Conservation (phyloP, 805 yeast genomes). For the Cephaloascus albidus region DNA sequence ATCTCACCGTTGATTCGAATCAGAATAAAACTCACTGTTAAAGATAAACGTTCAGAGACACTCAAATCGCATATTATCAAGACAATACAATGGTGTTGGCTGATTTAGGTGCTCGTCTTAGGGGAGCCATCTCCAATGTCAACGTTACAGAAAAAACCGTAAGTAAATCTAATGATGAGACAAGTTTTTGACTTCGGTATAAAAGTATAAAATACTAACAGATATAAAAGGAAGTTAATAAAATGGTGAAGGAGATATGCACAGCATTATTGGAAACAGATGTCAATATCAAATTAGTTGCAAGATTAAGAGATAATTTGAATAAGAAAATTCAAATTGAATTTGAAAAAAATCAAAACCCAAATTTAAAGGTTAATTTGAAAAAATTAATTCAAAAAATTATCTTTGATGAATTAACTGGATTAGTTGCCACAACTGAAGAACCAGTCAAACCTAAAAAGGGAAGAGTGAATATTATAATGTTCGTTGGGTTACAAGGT, state of each 20-base stretch:
- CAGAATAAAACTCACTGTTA: no score
- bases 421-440: conserved; percentile 64
- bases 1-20: no score
- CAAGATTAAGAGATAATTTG: conserved; percentile 59
- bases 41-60: no score
- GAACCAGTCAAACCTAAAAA: conserved; percentile 77
- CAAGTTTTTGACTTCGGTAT: no score
- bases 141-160: conserved; percentile 12
- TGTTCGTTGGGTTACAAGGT: conserved; percentile 98
- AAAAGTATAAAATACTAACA: no score
- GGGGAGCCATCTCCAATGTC: conserved; percentile 32
- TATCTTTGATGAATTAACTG: conserved; percentile 87
- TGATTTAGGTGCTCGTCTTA: conserved; percentile 31
- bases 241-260: conserved; percentile 78
- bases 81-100: conserved; percentile 31
- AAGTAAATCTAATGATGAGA: no score
- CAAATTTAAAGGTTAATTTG: conserved; percentile 52
- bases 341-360: conserved; percentile 41
- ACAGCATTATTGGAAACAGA: conserved; percentile 90
- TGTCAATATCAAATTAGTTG: conserved; percentile 81
- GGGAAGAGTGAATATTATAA: conserved; percentile 68
- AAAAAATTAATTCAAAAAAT: conserved; percentile 81
- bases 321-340: conserved; percentile 39
- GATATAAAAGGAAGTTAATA: conserved; percentile 21
- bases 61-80: no score